Base-by-base conservation (phyloP, 257 asterid species). In the Striga asiatica region DNA sequence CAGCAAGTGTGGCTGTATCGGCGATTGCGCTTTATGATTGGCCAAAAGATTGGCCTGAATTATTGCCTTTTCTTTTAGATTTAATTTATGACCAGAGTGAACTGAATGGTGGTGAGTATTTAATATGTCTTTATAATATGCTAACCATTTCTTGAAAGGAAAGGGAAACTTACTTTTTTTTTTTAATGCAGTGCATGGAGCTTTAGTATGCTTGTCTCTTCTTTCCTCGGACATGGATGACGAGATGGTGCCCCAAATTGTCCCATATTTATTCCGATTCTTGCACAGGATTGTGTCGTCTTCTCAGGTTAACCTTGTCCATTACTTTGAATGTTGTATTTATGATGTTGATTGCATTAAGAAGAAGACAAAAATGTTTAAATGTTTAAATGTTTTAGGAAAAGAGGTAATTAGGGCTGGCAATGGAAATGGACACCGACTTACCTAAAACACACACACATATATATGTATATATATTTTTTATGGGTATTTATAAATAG, bases 11-110 rank as follows among this genome's bases (percentile, higher is more conserved):
- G 67, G 93, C 94, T 57, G 78, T 82, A 70, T 91, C 97, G 28
- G 47, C 80, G 37, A 77, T 88, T 64, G 97, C 97, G 56, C 86
- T 77, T 32, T 75, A 70, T 67, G 98, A 92, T 45, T 88, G 98
- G 93, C 97, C 95, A 23, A 97, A 92, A 61, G 83, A 82, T 46
- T 91, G 98, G 98, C 94, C 94, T 46, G 94, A 88, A 48, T 80
- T 92, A 54, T 61, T 84, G 38, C 94, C 97, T 4, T 72, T 68
- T 61, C 84, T 92, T 37, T 56, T 92, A 51, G 71, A 77, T 61
- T 68, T 78, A 72, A 75, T 88, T 49, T 76, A 57, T 61, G 84
- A 82, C 66, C 93, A 77, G 73, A 69, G 66, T 57, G 78, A 82
- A 69, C 62, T 67, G 66, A 72, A 73, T 78, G 85, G 89, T 53